Conservation (phyloP, 2,329 filamentous ascomycete genomes). For the Pseudodiploospora longispora region DNA sequence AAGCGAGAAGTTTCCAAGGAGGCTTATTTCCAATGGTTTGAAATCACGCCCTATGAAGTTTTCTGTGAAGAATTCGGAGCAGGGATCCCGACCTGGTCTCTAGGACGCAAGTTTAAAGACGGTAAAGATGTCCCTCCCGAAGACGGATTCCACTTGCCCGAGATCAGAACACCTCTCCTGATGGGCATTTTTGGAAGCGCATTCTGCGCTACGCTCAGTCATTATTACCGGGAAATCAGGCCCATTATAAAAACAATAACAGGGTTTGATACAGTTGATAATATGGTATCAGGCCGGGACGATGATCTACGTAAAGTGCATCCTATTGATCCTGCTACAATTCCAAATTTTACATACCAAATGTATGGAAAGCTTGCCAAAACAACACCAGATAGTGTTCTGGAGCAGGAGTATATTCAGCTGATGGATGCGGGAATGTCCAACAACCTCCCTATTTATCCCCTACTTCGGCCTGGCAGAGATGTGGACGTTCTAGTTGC, state of each 20-base stretch:
- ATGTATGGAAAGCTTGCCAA: slow-evolving; percentile 68
- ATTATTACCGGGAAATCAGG: slow-evolving; percentile 93
- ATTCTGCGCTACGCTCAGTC: slow-evolving; percentile 89
- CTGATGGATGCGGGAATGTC: slow-evolving; percentile 98
- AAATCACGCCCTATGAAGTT: slow-evolving; percentile 89
- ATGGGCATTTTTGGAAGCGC: slow-evolving; percentile 96
- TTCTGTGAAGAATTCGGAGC: slow-evolving; percentile 89
- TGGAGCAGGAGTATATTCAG: slow-evolving; percentile 62
- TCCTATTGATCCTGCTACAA: slow-evolving; percentile 81
- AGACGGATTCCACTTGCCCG: slow-evolving; percentile 65
- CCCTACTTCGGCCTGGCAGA: slow-evolving; percentile 77
- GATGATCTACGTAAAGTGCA: slow-evolving; percentile 86
- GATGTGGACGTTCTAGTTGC: slow-evolving; percentile 85
- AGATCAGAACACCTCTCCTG: slow-evolving; percentile 73
- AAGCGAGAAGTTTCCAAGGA: slow-evolving; percentile 52
- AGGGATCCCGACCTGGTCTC: slow-evolving; percentile 89
- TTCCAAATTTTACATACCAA: slow-evolving; percentile 82
- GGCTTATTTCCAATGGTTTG: slow-evolving; percentile 97
- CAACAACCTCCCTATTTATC: slow-evolving; percentile 95
- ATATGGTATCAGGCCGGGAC: slow-evolving; percentile 72
- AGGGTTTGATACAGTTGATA: slow-evolving; percentile 70
- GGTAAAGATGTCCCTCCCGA: slow-evolving; percentile 49
- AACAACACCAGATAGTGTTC: slow-evolving; percentile 71
- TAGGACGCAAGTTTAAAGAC: slow-evolving; percentile 73
- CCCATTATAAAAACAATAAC: slow-evolving; percentile 68